Evolutionary conservation across 2,329 filamentous ascomycete species (phyloP).

Genomic region (Colletotrichum sp.): DNA sequence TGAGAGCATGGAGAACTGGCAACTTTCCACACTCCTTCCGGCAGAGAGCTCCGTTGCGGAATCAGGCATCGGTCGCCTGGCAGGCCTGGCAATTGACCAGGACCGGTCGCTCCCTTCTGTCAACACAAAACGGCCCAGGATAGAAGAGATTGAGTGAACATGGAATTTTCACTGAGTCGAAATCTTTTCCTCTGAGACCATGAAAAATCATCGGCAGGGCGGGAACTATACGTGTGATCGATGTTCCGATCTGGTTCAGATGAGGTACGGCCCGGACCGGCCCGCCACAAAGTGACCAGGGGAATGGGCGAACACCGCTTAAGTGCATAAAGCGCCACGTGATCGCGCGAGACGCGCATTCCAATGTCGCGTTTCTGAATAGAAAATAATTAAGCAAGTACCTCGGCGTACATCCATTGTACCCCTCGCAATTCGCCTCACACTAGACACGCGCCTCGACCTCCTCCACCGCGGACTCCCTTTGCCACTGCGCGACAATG

Average conservation of each 20-base stretch:
- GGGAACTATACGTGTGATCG: neutral
- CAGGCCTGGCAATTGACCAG: constrained; percentile 6
- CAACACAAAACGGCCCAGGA: constrained; percentile 38
- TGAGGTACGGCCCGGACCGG: neutral
- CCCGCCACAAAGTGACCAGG: neutral
- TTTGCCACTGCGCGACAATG: constrained; percentile 16
- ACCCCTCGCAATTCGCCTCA: neutral
- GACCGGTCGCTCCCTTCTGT: constrained; percentile 6
- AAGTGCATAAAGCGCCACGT: neutral
- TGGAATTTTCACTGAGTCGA: neutral
- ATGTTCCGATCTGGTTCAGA: neutral
- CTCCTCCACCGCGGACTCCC: neutral
- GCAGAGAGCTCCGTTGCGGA: neutral
- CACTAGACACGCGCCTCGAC: neutral
- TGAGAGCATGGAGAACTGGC: constrained; percentile 70
- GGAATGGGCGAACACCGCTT: neutral
- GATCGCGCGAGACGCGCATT: neutral
- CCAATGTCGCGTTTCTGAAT: neutral
- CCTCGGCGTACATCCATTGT: neutral
- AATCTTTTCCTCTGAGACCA: neutral
- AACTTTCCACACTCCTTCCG: constrained; percentile 55
- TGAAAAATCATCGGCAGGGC: neutral
- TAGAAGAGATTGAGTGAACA: constrained; percentile 66
- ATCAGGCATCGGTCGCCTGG: neutral
- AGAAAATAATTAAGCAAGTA: neutral